These are phyloP conservation scores for Dipodascus geniculatus DNA, from an alignment of 805 yeast genomes.

Conservation along the genomic window DNA sequence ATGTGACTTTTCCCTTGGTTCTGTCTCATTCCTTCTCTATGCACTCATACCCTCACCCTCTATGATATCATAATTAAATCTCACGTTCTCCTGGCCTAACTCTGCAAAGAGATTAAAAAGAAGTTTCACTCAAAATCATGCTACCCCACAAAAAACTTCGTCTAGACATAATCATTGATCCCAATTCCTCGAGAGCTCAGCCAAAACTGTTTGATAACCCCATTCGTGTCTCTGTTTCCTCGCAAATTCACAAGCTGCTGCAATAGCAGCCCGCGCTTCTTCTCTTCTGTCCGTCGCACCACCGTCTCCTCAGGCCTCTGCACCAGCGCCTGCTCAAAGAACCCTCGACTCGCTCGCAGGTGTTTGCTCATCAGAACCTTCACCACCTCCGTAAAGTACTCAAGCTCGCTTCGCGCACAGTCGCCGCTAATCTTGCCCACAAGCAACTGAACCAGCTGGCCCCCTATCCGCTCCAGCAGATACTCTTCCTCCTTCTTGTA, in stretches of 20 bases:
- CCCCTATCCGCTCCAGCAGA: constrained; percentile 22
- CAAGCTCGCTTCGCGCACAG: constrained; percentile 34
- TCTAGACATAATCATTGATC: background rate
- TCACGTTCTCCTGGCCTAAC: no score
- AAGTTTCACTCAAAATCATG: background rate
- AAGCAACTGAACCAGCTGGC: constrained; percentile 26
- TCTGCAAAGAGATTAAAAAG: no score
- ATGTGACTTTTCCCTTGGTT: background rate
- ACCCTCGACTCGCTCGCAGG: constrained; percentile 6
- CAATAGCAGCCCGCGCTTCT: constrained; percentile 7
- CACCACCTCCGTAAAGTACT: constrained; percentile 30
- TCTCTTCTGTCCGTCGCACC: constrained; percentile 9
- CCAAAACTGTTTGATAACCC: constrained; percentile 25
- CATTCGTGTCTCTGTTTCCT: constrained; percentile 15
- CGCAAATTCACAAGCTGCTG: constrained; percentile 19
- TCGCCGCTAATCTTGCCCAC: constrained; percentile 30
- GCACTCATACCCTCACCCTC: no score
- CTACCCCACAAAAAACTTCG: background rate
- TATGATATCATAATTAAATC: no score
- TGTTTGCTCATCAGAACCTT: constrained; percentile 18
- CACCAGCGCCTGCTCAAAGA: constrained; percentile 10
- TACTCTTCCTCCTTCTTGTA: constrained; percentile 5
- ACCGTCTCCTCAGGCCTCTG: constrained; percentile 10
- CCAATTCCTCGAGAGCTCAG: constrained; percentile 22
- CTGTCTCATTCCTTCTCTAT: no score